These are phyloP conservation scores for Dothideomycetes sp. DNA, from an alignment of 2,329 filamentous ascomycete species.

Conservation along the genomic window DNA sequence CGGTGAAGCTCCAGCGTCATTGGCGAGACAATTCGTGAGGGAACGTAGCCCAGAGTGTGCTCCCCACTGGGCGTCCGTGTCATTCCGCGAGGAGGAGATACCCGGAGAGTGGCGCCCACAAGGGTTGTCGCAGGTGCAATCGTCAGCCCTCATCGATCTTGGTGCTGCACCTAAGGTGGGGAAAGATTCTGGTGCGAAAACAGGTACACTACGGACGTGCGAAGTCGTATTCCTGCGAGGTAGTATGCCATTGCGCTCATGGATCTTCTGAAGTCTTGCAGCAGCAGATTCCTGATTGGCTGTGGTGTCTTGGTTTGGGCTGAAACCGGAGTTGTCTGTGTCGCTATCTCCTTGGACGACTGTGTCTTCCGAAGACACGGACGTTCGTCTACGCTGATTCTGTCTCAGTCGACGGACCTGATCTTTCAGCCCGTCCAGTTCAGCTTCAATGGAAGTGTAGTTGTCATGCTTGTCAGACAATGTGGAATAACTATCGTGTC, in stretches of 20 bases:
- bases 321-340: not conserved
- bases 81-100: too few relatives aligned
- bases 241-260: conserved; percentile 7
- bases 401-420: not conserved
- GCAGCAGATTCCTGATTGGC: conserved; percentile 8
- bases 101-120: not conserved
- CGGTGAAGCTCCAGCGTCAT: too few relatives aligned
- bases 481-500: not conserved
- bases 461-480: not conserved
- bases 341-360: not conserved
- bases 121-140: not conserved
- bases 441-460: not conserved
- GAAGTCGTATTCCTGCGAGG: not conserved
- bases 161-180: not conserved
- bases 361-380: not conserved
- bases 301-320: not conserved
- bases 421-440: not conserved
- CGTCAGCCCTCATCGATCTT: not conserved
- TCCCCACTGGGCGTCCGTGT: too few relatives aligned
- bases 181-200: not conserved
- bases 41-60: too few relatives aligned
- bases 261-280: conserved; percentile 11
- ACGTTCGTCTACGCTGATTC: not conserved
- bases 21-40: too few relatives aligned
- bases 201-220: not conserved